Evolutionary conservation across 805 yeast species (phyloP), one percentile per base, ranked within the genome.

Genomic region (Wickerhamiella cacticola): DNA sequence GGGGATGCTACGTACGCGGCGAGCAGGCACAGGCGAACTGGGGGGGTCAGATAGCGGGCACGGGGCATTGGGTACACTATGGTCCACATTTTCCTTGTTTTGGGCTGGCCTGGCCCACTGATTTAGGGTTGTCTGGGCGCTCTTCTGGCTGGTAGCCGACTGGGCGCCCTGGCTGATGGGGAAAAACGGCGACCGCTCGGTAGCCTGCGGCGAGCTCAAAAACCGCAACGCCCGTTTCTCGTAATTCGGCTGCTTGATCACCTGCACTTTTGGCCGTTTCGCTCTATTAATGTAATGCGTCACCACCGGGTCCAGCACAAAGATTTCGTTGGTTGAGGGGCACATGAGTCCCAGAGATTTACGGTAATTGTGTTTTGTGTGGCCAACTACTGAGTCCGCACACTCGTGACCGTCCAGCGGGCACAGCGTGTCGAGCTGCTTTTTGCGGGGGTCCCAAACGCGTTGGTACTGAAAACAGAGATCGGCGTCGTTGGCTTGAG

Each of bases 381-480:
- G 56, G n/a, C 67, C 62, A 6, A 66, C 56, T n/a, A n/a, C n/a
- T n/a, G n/a, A 12, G 62, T 56, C 15, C 61, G 36, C 34, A 7
- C n/a, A n/a, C n/a, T 29, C 34, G 9, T 29, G 24, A 35, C 41
- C 25, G 3, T 19, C 24, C 15, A 36, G 41, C 25, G 18, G 5
- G n/a, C 5, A 15, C 36, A 31, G 36, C 28, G 84, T 75, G 1
- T 71, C 69, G n/a, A 85, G 65, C 33, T 56, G 46, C 35, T 69
- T 56, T 1, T 59, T 52, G 1, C 62, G 44, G 0, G 95, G 94
- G 60, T 88, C 76, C 63, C 77, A 89, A 1, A 92, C 96, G 52
- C 94, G 72, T 61, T 87, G 96, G 61, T 69, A 82, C 58, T 74
- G 79, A 61, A 92, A 92, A 10, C 96, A 89, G 36, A 79, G 68